Base-by-base conservation (phyloP, 75 land plant genomes). In the Isoetes taiwanensis region DNA sequence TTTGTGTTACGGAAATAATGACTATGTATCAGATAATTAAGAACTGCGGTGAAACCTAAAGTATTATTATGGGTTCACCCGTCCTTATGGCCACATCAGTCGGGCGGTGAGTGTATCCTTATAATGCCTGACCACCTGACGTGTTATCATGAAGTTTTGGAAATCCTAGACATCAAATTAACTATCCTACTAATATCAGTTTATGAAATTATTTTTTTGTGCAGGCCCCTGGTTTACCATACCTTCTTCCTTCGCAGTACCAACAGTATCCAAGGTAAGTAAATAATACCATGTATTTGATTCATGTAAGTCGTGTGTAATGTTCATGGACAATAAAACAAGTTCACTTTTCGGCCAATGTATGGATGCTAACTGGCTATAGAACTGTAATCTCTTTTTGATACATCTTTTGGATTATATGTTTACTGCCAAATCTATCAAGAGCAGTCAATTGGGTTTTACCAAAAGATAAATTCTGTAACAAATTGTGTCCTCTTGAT, bases 211-310 rank as follows among this genome's bases (percentile, higher is more conserved):
- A 31, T 32, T 23, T 66, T 66, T 33, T 61, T 57, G 30, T 28
- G 60, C 72, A 91, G 91, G 97, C 88, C 37, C 84, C 97, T 54
- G 97, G 84, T 4, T 77, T 91, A 58, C 72, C 85, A 39, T 91
- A 74, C 73, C 61, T 91, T 50, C 61, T 91, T 26, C 97, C 97
- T 54, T 43, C 82, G 39, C 89, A 83, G 26, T 91, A 91, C 64
- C 50, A 75, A 59, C 57, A 68, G n/a, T 79, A 68, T 52, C 97
- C 97, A 43, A 86, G 95, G 95, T 80, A 55, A 56, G 58, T 27
- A 37, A 12, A 23, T 24, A 52, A 14, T 21, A 12, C 19, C 23
- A 6, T 52, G 19, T 24, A n/a, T n/a, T n/a, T n/a, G n/a, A n/a
- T n/a, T n/a, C n/a, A n/a, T n/a, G n/a, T n/a, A n/a, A n/a, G n/a